Percentiles rank a stretch among this genome's conserved stretches.
These are phyloP conservation scores for Protostelium mycophagum DNA, from an alignment of 78 protist species.

Conservation along the genomic window DNA sequence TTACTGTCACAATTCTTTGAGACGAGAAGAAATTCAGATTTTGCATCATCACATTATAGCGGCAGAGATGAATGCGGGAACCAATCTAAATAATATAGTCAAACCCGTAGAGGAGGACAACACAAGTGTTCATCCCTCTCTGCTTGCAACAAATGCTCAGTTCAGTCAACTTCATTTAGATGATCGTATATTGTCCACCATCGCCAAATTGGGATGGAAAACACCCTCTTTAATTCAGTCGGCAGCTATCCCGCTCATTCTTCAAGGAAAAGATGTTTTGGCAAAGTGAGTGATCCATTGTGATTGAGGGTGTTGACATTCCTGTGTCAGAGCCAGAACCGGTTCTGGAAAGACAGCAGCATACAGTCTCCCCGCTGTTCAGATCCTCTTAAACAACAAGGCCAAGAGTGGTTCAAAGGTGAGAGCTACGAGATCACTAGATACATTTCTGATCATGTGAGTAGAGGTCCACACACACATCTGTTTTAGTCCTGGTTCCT, in stretches of 20 bases:
- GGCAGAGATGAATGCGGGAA: not conserved
- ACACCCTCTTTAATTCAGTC: slow-evolving; percentile 62
- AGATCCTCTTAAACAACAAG: slow-evolving; percentile 48
- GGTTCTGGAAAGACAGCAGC: slow-evolving; percentile 88
- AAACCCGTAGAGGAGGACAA: slow-evolving; percentile 7
- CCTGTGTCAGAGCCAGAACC: slow-evolving; percentile 50
- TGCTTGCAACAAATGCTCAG: slow-evolving; percentile 28
- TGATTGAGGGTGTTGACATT: not conserved
- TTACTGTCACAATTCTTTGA: too few species aligned
- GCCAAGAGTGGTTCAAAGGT: not conserved
- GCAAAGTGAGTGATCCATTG: slow-evolving; percentile 20
- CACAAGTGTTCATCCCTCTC: slow-evolving; percentile 12
- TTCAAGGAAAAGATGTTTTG: slow-evolving; percentile 76
- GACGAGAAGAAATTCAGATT: not conserved
- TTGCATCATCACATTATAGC: not conserved
- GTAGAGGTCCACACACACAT: not conserved
- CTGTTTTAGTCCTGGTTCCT: slow-evolving; percentile 79
- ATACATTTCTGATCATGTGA: not conserved
- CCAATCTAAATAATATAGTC: not conserved
- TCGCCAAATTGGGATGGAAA: slow-evolving; percentile 50
- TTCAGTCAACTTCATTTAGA: slow-evolving; percentile 61
- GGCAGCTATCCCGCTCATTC: slow-evolving; percentile 37
- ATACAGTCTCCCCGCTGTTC: slow-evolving; percentile 71
- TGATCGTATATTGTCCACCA: slow-evolving; percentile 29
- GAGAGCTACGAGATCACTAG: not conserved